A percentile compares a stretch with the other conserved stretches of the same genome.
Evolutionary conservation across 2,329 filamentous ascomycete genomes (phyloP).

Genomic region (Uncinocarpus reesii): DNA sequence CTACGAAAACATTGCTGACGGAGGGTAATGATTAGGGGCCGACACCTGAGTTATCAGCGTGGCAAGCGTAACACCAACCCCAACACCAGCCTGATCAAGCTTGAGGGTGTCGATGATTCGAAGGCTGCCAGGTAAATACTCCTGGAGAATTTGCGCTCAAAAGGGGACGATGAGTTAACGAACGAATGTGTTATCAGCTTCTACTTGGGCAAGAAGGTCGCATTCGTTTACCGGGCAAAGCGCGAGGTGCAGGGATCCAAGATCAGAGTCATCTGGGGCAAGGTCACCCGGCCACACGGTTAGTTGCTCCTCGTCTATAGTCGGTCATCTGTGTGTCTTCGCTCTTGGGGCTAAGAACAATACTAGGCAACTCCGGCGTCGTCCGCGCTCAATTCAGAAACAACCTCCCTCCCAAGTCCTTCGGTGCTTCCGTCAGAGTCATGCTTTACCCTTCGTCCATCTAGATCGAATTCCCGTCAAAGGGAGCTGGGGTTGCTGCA

Average conservation of each 20-base stretch:
- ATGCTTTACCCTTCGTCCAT: conserved; percentile 98
- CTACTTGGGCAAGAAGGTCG: conserved; percentile 98
- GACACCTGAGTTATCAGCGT: conserved; percentile 96
- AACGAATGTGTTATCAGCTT: conserved; percentile 44
- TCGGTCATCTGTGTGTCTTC: too few relatives aligned
- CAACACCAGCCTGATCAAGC: conserved; percentile 88
- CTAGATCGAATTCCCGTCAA: conserved; percentile 46
- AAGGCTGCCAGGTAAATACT: conserved; percentile 67
- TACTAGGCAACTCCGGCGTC: conserved; percentile 84
- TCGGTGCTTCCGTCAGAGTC: conserved; percentile 90
- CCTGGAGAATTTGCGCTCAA: conserved; percentile 25
- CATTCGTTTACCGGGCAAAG: conserved; percentile 94
- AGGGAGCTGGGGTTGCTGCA: not conserved
- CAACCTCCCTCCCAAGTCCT: conserved; percentile 93
- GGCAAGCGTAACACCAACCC: conserved; percentile 85
- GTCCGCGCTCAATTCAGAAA: conserved; percentile 94
- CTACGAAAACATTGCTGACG: conserved; percentile 13
- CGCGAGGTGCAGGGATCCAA: conserved; percentile 94
- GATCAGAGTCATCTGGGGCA: conserved; percentile 99
- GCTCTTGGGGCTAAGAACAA: conserved; percentile 2
- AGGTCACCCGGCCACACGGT: conserved; percentile 93
- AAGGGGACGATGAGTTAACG: conserved; percentile 6
- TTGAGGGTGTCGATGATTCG: conserved; percentile 91
- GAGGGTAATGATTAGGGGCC: conserved; percentile 56
- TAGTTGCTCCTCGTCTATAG: conserved; percentile 33